Evolutionary conservation across 1,139 yeast species (phyloP), one percentile per base, ranked within the genome.

Genomic region (Blastobotrys elegans): DNA sequence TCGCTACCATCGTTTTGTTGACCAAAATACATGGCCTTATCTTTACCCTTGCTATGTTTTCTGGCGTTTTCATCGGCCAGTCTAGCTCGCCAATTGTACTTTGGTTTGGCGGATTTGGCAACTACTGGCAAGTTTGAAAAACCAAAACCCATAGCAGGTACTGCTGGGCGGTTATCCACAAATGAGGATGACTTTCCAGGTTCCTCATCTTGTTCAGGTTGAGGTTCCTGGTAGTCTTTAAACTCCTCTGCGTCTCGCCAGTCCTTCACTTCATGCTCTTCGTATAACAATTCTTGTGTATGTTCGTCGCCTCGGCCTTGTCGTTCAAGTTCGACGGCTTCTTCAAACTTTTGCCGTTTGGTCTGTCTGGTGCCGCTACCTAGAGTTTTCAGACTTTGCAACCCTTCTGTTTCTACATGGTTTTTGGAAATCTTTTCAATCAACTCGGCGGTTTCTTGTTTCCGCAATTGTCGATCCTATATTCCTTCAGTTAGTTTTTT

Each of bases 371-470:
- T 45, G 2, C 95, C 95, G 29, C 79, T 76, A 48, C 97, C 97
- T 44, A 90, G 72, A 2, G 77, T 74, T 63, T 86, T 87, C 33
- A 94, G 77, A 35, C 92, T 83, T 18, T 80, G 80, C 56, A 87
- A 69, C 16, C 77, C 59, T 0, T 80, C 68, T 0, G 95, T 80
- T 59, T 90, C 96, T 39, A 90, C 75, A 29, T 56, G 57, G 13
- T 68, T 58, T 53, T 82, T 79, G 1, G 95, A 81, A 40, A 92
- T 73, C 62, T 89, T 90, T 51, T 82, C 82, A 40, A 92, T 71
- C 49, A 92, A 71, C 3, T 76, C 76, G 57, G 84, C 86, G 67
- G 86, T 87, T 67, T 92, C 97, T 63, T 90, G 96, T 63, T 95
- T 76, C 57, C 85, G 84, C 54, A 92, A 66, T 65, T 92, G 97